These are phyloP conservation scores for Colletotrichum cuscutae DNA, from an alignment of 2,329 filamentous ascomycete genomes.

Conservation along the genomic window DNA sequence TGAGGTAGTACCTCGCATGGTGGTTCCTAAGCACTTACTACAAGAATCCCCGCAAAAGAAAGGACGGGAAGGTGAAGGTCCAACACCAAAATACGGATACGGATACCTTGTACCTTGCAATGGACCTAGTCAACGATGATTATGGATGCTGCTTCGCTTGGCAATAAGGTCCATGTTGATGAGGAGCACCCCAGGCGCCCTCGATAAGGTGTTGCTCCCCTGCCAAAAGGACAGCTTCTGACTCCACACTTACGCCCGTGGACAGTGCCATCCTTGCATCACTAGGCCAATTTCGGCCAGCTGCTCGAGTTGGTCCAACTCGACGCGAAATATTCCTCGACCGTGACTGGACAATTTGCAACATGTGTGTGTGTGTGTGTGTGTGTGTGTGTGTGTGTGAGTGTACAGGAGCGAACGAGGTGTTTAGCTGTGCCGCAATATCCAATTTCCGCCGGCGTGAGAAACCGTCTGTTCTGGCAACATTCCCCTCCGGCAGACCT, in stretches of 20 bases:
- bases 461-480: neutral
- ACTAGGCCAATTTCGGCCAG: neutral
- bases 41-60: neutral
- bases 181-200: neutral
- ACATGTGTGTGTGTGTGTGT: too few species aligned
- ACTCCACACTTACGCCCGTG: neutral
- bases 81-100: too few species aligned
- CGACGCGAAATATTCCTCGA: conserved; percentile 1
- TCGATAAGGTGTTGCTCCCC: neutral
- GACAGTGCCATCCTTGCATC: neutral
- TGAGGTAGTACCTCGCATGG: too few species aligned
- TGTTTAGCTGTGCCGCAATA: conserved; percentile 22
- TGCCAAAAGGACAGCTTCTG: neutral
- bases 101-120: too few species aligned
- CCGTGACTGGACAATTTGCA: conserved; percentile 9
- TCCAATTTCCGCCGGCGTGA: conserved; percentile 6
- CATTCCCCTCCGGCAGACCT: neutral
- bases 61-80: too few species aligned
- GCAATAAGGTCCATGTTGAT: neutral
- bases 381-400: too few species aligned
- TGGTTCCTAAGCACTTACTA: neutral
- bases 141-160: neutral
- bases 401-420: neutral
- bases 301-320: neutral
- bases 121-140: neutral